These are phyloP conservation scores for Musa balbisiana DNA, from an alignment of 202 grass and related monocot genomes.

Conservation along the genomic window DNA sequence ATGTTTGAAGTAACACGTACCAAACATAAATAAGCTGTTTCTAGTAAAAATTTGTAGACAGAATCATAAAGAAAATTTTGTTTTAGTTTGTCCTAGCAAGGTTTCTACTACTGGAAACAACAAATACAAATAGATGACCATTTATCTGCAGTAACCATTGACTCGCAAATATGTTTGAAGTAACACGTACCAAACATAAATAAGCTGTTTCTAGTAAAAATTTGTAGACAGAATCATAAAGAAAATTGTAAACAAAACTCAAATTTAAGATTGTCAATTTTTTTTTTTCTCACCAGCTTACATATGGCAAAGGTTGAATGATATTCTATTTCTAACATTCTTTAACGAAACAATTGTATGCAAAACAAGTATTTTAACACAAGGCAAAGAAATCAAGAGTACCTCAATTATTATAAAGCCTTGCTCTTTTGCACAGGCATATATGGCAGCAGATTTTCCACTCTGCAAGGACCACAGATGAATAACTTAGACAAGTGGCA, in stretches of 20 bases:
- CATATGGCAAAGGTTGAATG: background rate
- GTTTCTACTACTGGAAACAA: no score
- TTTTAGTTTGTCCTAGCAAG: no score
- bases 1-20: background rate
- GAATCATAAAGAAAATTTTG: no score
- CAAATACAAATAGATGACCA: no score
- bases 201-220: no score
- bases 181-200: no score
- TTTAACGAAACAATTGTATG: background rate
- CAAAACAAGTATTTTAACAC: background rate
- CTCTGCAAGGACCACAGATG: conserved; percentile 36
- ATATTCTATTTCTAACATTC: background rate
- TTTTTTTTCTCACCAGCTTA: background rate
- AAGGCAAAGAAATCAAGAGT: conserved; percentile 6
- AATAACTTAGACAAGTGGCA: background rate
- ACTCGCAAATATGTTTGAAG: no score
- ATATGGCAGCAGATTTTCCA: conserved; percentile 93
- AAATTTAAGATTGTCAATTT: background rate
- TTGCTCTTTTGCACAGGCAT: conserved; percentile 91
- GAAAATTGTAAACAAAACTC: background rate
- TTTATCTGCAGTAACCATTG: no score
- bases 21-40: no score
- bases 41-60: no score
- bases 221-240: no score
- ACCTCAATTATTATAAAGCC: conserved; percentile 96